A percentile compares a stretch with the other conserved stretches of the same genome.
Evolutionary conservation across 75 land plant species (phyloP).

Genomic region (Cupressus sempervirens): DNA sequence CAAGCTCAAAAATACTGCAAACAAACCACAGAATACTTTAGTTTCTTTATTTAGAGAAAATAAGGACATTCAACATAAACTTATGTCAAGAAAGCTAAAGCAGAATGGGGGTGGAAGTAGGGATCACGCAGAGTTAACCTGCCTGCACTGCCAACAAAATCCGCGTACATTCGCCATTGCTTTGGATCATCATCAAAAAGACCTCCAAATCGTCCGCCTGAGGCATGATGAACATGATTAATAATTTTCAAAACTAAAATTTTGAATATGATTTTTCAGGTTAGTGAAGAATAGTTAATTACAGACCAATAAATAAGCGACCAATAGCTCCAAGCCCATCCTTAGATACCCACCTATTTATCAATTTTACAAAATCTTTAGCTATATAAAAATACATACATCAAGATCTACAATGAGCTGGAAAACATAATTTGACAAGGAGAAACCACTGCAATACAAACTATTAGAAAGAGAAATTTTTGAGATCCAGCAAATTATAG

Average conservation of each 20-base stretch:
- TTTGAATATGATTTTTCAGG: not conserved
- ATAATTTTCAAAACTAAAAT: conserved; percentile 7
- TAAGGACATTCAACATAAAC: not conserved
- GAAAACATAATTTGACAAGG: not conserved
- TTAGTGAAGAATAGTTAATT: not conserved
- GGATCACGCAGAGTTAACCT: conserved; percentile 40
- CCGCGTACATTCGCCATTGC: conserved; percentile 99
- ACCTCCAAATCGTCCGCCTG: conserved; percentile 96
- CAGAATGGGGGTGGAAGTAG: not conserved
- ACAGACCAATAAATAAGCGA: conserved; percentile 86
- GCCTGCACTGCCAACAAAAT: conserved; percentile 95
- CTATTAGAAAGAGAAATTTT: not conserved
- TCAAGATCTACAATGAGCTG: not conserved
- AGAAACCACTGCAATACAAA: not conserved
- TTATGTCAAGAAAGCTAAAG: not conserved
- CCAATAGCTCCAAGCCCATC: conserved; percentile 98
- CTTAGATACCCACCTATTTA: conserved; percentile 92
- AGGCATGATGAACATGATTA: conserved; percentile 8
- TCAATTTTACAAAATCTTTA: not conserved
- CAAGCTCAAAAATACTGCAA: conserved; percentile 94
- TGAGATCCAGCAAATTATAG: not conserved
- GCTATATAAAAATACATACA: not conserved
- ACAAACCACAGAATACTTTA: not conserved
- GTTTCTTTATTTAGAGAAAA: not conserved
- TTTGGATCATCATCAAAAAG: conserved; percentile 99